Evolutionary conservation across 2,329 filamentous ascomycete genomes (phyloP).

Genomic region (Alternaria angustiovoidea): DNA sequence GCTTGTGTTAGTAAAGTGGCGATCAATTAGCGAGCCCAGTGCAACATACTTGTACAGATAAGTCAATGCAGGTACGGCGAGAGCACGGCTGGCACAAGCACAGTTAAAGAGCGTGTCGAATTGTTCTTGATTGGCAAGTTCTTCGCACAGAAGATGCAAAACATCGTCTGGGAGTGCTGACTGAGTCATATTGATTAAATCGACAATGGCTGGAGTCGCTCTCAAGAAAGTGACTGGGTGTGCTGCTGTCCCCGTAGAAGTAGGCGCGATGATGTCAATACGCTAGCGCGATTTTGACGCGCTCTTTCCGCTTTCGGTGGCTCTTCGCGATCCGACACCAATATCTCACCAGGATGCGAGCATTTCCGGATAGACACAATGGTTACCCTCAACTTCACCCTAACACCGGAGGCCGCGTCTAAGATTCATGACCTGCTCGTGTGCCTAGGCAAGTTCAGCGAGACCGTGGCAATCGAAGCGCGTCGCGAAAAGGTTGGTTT

Average conservation of each 20-base stretch:
- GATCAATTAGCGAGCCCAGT: conserved; percentile 1
- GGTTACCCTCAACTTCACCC: conserved; percentile 71
- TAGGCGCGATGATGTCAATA: conserved; percentile 23
- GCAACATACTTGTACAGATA: conserved; percentile 67
- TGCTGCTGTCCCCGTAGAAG: not conserved
- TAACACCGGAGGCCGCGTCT: conserved; percentile 75
- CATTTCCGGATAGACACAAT: conserved; percentile 38
- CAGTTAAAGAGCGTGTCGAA: conserved; percentile 69
- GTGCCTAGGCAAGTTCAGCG: conserved; percentile 81
- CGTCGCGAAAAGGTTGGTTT: conserved; percentile 68
- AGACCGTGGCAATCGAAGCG: conserved; percentile 78
- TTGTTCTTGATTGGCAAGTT: conserved; percentile 64
- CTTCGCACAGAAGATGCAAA: conserved; percentile 67
- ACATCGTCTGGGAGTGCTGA: conserved; percentile 64
- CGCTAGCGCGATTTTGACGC: conserved; percentile 33
- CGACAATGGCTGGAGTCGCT: not conserved
- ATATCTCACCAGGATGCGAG: conserved; percentile 19
- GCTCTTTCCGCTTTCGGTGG: conserved; percentile 24
- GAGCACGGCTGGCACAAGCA: conserved; percentile 62
- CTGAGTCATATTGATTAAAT: conserved; percentile 31
- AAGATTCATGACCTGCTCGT: conserved; percentile 76
- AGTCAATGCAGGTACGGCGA: conserved; percentile 67
- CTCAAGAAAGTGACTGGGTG: conserved; percentile 6
- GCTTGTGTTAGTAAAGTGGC: not conserved
- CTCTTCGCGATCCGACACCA: not conserved